These are phyloP conservation scores for Fusarium staphyleae DNA, from an alignment of 2,329 filamentous ascomycete species.

Conservation along the genomic window DNA sequence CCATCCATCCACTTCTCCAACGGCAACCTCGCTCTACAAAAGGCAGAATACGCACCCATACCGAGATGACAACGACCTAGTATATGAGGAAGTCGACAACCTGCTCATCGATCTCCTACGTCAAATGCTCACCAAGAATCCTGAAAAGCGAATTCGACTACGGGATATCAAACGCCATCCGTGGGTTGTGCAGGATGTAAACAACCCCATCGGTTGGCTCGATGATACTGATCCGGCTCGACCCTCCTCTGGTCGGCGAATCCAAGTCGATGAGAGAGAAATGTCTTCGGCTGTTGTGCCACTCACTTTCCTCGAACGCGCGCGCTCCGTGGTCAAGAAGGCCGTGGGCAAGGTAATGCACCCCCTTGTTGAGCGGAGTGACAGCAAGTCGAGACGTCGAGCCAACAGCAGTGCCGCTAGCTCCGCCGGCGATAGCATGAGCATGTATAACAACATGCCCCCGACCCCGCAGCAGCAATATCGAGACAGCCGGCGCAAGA, in stretches of 20 bases:
- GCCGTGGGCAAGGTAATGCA: conserved; percentile 69
- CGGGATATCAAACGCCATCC: conserved; percentile 92
- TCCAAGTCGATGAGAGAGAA: conserved; percentile 91
- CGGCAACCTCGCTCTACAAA: conserved; percentile 62
- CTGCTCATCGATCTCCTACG: conserved; percentile 79
- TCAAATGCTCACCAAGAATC: conserved; percentile 87
- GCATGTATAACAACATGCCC: conserved; percentile 52
- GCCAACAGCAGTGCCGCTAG: conserved; percentile 70
- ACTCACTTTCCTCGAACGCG: conserved; percentile 84
- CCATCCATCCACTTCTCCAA: conserved; percentile 64
- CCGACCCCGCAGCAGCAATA: conserved; percentile 58
- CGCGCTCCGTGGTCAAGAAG: conserved; percentile 79
- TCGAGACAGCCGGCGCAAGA: conserved; percentile 60
- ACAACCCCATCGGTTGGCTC: conserved; percentile 81
- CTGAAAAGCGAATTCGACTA: conserved; percentile 84
- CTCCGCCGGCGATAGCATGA: conserved; percentile 65
- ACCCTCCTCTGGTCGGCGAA: conserved; percentile 80
- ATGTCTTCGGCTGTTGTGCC: conserved; percentile 90
- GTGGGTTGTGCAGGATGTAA: conserved; percentile 84
- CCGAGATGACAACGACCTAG: conserved; percentile 77
- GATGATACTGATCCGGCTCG: conserved; percentile 89
- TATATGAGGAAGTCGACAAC: conserved; percentile 86
- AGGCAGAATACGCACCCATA: conserved; percentile 70
- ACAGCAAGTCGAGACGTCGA: conserved; percentile 61
- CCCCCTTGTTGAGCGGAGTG: conserved; percentile 63